These are phyloP conservation scores for Spergularia marina DNA, from an alignment of 148 eudicot genomes.

Conservation along the genomic window DNA sequence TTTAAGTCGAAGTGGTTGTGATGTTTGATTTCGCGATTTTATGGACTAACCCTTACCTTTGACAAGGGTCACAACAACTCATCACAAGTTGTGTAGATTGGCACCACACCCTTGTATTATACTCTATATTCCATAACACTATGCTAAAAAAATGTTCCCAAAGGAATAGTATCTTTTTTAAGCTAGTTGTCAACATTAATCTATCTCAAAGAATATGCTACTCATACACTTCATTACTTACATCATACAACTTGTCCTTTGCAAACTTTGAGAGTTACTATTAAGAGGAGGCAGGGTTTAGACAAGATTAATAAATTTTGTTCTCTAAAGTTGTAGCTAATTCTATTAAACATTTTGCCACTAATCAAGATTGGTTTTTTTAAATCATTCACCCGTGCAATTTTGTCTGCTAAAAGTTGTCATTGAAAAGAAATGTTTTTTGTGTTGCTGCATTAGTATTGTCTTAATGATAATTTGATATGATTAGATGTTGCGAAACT, in stretches of 20 bases:
- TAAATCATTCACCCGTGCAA: slow-evolving; percentile 21
- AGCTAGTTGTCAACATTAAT: not conserved
- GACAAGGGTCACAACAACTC: too few species aligned
- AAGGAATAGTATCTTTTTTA: slow-evolving; percentile 2
- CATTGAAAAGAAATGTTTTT: not conserved
- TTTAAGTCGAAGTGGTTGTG: too few species aligned
- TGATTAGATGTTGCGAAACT: not conserved
- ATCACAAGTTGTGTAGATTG: not conserved
- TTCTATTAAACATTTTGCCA: too few species aligned
- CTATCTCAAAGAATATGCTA: not conserved
- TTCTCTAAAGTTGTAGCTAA: not conserved
- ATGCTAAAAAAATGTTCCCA: not conserved
- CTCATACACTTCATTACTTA: slow-evolving; percentile 10
- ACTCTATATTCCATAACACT: not conserved
- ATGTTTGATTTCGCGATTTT: too few species aligned
- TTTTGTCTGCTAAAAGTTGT: slow-evolving; percentile 13
- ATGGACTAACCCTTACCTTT: too few species aligned
- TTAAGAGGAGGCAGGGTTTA: not conserved
- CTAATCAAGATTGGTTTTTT: not conserved
- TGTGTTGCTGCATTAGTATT: not conserved
- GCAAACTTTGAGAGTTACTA: not conserved
- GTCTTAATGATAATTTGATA: not conserved
- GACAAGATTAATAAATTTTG: slow-evolving; percentile 6
- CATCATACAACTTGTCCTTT: slow-evolving; percentile 12
- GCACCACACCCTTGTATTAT: slow-evolving; percentile 4